A percentile compares a stretch with the other conserved stretches of the same genome.
phyloP scores from a whole-genome alignment of 192 early-diverging fungal genomes.

The Funneliformis mosseae region DNA sequence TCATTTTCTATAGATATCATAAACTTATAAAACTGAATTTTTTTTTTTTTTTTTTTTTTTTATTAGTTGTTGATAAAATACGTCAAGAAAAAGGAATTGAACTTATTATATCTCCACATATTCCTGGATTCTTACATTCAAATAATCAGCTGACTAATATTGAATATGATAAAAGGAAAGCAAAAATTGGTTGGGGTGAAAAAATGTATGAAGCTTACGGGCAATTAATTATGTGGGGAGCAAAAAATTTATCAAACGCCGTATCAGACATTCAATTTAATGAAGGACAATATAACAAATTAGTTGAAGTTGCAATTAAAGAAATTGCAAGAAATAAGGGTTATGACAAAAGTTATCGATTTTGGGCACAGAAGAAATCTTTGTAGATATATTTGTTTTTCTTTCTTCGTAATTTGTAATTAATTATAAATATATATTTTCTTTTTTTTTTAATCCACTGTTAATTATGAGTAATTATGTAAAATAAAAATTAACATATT shows the following conservation, averaged over 20 bases:
- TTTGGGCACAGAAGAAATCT: slow-evolving; percentile 27
- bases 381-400: too few relatives aligned
- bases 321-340: neutral
- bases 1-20: too few relatives aligned
- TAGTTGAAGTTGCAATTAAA: neutral
- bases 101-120: slow-evolving; percentile 7
- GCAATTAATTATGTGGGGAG: slow-evolving; percentile 1
- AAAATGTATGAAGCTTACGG: neutral
- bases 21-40: too few relatives aligned
- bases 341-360: slow-evolving; percentile 20
- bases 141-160: neutral
- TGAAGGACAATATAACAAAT: neutral
- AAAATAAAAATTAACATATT: too few relatives aligned
- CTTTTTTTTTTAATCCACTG: too few relatives aligned
- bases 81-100: slow-evolving; percentile 5
- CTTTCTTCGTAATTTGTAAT: too few relatives aligned
- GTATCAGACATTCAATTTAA: neutral
- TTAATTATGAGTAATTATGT: too few relatives aligned
- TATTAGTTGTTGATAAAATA: slow-evolving; percentile 4
- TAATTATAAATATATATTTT: too few relatives aligned
- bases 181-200: neutral
- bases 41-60: slow-evolving; percentile 10
- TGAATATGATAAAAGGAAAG: neutral
- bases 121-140: neutral
- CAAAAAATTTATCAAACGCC: neutral